phyloP scores from a whole-genome alignment of 169 alveolate species.

The Cystoisospora suis region DNA sequence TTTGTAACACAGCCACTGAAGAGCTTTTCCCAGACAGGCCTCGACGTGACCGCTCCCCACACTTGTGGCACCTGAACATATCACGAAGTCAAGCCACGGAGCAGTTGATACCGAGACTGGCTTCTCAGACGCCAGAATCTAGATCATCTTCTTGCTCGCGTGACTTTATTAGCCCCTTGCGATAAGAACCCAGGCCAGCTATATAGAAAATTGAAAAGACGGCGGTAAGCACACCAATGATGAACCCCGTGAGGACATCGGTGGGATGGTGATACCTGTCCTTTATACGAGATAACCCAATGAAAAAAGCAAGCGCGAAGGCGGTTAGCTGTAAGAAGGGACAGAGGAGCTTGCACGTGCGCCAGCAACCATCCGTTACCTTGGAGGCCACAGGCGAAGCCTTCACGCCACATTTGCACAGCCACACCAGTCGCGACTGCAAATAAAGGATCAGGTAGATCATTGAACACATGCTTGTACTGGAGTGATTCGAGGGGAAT shows the following conservation, averaged over 20 bases:
- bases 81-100: no score
- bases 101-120: no score
- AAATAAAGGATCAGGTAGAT: slow-evolving; percentile 40
- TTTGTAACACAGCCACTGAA: no score
- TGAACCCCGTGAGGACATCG: slow-evolving; percentile 51
- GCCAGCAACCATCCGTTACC: not conserved
- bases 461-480: slow-evolving; percentile 54
- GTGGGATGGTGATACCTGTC: slow-evolving; percentile 55
- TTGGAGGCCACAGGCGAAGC: not conserved
- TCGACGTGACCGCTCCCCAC: no score
- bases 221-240: slow-evolving; percentile 30
- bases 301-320: slow-evolving; percentile 28
- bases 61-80: no score
- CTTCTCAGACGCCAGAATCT: no score
- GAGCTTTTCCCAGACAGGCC: no score
- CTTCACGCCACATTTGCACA: not conserved
- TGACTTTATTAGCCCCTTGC: not conserved
- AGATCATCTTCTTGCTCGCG: no score
- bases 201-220: slow-evolving; percentile 40
- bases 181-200: slow-evolving; percentile 28
- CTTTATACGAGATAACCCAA: slow-evolving; percentile 58
- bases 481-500: slow-evolving; percentile 57
- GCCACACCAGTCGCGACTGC: slow-evolving; percentile 54
- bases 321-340: slow-evolving; percentile 46
- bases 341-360: slow-evolving; percentile 26